Evolutionary conservation across 805 yeast genomes (phyloP).

Genomic region (Metschnikowia rubicola): DNA sequence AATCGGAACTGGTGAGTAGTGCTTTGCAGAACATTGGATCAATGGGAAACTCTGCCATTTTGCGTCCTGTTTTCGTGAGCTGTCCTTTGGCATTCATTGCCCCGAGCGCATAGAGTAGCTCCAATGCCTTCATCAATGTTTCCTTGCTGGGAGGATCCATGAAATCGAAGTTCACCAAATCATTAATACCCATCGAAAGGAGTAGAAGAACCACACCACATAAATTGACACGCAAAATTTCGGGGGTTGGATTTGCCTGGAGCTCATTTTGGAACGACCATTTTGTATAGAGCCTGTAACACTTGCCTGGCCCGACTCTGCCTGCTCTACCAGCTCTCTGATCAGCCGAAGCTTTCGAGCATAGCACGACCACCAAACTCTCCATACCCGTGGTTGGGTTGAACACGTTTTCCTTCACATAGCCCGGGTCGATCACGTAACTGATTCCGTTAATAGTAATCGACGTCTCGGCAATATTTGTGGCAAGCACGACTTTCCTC

Average conservation of each 20-base stretch:
- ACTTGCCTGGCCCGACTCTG: slow-evolving; percentile 46
- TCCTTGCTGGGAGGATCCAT: slow-evolving; percentile 85
- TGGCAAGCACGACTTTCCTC: slow-evolving; percentile 87
- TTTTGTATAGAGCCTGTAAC: slow-evolving; percentile 80
- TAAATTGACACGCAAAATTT: slow-evolving; percentile 81
- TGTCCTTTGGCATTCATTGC: slow-evolving; percentile 80
- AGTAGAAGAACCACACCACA: slow-evolving; percentile 72
- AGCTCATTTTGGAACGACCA: slow-evolving; percentile 76
- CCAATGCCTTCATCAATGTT: slow-evolving; percentile 70
- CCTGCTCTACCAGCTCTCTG: slow-evolving; percentile 50
- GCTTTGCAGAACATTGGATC: slow-evolving; percentile 87
- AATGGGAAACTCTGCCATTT: slow-evolving; percentile 89
- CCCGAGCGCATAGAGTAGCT: slow-evolving; percentile 79
- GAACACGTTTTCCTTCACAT: slow-evolving; percentile 43
- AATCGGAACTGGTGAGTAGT: slow-evolving; percentile 57
- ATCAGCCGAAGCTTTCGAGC: slow-evolving; percentile 44
- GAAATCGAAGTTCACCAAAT: slow-evolving; percentile 78
- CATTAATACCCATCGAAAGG: slow-evolving; percentile 80
- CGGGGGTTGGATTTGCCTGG: slow-evolving; percentile 81
- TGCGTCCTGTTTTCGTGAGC: slow-evolving; percentile 71
- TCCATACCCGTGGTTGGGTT: slow-evolving; percentile 44
- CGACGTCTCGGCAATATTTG: slow-evolving; percentile 72
- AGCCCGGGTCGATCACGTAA: slow-evolving; percentile 44
- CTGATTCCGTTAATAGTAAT: slow-evolving; percentile 44
- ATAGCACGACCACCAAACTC: slow-evolving; percentile 43